These are phyloP conservation scores for Aquanectria penicillioides DNA, from an alignment of 2,329 filamentous ascomycete genomes.

Conservation along the genomic window DNA sequence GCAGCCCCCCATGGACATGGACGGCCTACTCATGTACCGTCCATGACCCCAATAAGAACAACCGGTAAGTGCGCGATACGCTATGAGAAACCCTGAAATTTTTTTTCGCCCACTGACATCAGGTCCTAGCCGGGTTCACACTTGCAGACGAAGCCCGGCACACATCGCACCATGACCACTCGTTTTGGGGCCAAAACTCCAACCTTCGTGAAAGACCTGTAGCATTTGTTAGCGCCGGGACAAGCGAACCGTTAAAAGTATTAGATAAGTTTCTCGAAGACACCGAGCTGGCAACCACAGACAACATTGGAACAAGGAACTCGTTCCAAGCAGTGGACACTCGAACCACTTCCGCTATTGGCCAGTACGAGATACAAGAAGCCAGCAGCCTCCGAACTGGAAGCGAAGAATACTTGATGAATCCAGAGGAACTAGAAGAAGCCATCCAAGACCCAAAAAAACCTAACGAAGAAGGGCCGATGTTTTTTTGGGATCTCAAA, in stretches of 20 bases:
- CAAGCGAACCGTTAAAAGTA: conserved; percentile 59
- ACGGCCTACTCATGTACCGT: conserved; percentile 14
- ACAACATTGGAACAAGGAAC: no score
- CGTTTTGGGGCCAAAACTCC: conserved; percentile 49
- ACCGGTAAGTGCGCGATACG: conserved; percentile 34
- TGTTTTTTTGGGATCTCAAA: conserved; percentile 52
- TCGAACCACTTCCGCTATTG: no score
- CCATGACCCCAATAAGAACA: conserved; percentile 14
- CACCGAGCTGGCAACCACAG: background rate
- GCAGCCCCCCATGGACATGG: conserved; percentile 25
- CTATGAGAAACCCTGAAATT: no score
- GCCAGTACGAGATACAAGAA: no score
- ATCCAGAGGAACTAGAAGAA: conserved; percentile 35
- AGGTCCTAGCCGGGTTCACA: conserved; percentile 42
- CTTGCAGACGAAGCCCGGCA: conserved; percentile 61
- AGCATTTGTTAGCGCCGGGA: conserved; percentile 63
- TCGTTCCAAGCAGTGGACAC: no score
- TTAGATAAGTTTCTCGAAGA: conserved; percentile 43
- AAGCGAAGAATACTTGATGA: conserved; percentile 21
- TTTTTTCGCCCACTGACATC: no score
- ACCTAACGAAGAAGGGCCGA: conserved; percentile 15
- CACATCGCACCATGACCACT: conserved; percentile 57
- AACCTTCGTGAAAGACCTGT: conserved; percentile 61
- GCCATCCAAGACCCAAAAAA: conserved; percentile 20
- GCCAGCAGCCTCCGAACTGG: no score